Evolutionary conservation across 176 grass and related monocot genomes (phyloP), one percentile per base, ranked within the genome.

Genomic region (Carex scoparia): DNA sequence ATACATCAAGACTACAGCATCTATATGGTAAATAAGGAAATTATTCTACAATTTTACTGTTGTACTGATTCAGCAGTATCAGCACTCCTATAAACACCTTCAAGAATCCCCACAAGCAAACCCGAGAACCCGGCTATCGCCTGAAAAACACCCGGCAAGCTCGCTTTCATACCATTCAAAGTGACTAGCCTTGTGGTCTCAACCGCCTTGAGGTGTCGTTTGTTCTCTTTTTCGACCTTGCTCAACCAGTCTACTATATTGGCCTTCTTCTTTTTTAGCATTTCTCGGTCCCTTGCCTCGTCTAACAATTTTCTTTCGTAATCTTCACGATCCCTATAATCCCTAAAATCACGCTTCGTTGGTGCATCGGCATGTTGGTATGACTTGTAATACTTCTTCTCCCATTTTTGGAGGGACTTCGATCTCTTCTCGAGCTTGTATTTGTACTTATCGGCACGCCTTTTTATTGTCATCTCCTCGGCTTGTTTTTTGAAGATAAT

Each of bases 171-270:
- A 67, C 93, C 92, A 83, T 99, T 94, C 74, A 99, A 74, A 0
- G 96, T 92, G 86, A 99, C 86, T 9, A 89, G 89, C 0, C 90
- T 62, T 8, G 96, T 99, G 16, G 90, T 88, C 79, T 94, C 91
- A 0, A 99, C 84, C 0, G 96, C 93, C 79, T 95, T 99, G 53
- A 89, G 74, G 30, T 99, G 93, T 81, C 90, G 91, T 2, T 85
- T 87, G 57, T 90, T 95, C 90, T 99, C 96, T 13, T 95, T 93
- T 84, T 92, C 96, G 53, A 99, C 93, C 87, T 92, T 99, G 51
- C 87, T 83, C 30, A 86, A 79, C 68, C 91, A 99, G 1, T 86
- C 84, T 3, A 89, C 78, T 2, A 99, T 94, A 85, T 99, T 90
- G 2, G 85, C 85, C 61, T 95, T 99, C 91, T 95, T 99, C 85